Evolutionary conservation across 345 rosid species (phyloP).

Genomic region (Eucalyptus dawsonii): DNA sequence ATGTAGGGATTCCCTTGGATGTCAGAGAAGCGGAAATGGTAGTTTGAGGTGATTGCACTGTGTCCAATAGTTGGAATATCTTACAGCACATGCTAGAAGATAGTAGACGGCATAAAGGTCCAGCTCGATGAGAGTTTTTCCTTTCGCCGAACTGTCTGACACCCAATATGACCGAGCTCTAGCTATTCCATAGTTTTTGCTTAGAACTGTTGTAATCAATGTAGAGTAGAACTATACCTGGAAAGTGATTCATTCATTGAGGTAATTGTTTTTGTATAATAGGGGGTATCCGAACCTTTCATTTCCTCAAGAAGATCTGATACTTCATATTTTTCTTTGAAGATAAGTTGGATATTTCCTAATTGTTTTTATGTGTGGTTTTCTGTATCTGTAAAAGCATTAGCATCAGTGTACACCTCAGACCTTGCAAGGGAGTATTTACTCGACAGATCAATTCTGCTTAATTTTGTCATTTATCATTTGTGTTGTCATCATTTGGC

Average conservation of each 20-base stretch:
- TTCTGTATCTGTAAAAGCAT: background rate
- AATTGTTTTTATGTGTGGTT: background rate
- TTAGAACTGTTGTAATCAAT: background rate
- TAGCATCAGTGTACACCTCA: background rate
- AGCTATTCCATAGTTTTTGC: background rate
- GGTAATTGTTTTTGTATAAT: background rate
- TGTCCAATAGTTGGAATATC: background rate
- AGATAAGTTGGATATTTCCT: background rate
- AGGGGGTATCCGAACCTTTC: background rate
- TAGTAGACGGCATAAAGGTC: background rate
- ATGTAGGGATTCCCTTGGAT: slow-evolving; percentile 71
- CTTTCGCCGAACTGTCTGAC: background rate
- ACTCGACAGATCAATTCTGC: background rate
- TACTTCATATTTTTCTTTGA: background rate
- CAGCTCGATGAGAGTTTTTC: background rate
- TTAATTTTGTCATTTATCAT: background rate
- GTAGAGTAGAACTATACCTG: background rate
- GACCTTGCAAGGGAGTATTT: background rate
- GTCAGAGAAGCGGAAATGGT: slow-evolving; percentile 91
- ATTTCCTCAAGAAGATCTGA: background rate
- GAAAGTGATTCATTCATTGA: background rate
- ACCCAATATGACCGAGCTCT: background rate
- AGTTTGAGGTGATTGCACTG: slow-evolving; percentile 27
- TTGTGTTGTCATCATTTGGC: background rate
- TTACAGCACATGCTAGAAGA: background rate